phyloP scores from a whole-genome alignment of 179 eudicot species.

The Gypsophila paniculata region DNA sequence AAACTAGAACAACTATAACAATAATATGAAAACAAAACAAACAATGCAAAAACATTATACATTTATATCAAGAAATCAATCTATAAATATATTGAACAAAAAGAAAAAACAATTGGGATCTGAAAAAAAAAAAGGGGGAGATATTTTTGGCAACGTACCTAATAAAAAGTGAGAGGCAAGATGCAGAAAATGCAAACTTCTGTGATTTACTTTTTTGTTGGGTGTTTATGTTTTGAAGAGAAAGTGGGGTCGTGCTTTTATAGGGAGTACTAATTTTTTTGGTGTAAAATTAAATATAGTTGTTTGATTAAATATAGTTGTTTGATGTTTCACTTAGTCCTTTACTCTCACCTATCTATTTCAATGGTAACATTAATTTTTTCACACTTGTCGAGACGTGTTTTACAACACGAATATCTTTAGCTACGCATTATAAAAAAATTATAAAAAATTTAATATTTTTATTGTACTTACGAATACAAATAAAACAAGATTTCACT shows the following conservation, averaged over 20 bases:
- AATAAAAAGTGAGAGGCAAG: not conserved
- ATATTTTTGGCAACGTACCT: not conserved
- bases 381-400: too few relatives aligned
- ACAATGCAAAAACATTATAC: not conserved
- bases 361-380: too few relatives aligned
- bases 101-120: not conserved
- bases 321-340: too few relatives aligned
- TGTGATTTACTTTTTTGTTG: conserved; percentile 4
- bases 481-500: too few relatives aligned
- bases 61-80: not conserved
- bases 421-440: too few relatives aligned
- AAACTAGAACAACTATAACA: not conserved
- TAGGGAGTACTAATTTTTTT: not conserved
- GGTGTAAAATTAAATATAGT: too few relatives aligned
- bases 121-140: not conserved
- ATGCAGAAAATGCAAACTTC: not conserved
- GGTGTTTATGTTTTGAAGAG: not conserved
- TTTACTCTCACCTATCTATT: too few relatives aligned
- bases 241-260: not conserved
- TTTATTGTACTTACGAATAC: too few relatives aligned
- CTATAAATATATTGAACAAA: not conserved
- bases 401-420: too few relatives aligned
- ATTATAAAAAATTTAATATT: too few relatives aligned
- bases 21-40: not conserved
- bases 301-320: too few relatives aligned